phyloP scores from a whole-genome alignment of 805 yeast species.

The Yarrowia hollandica region DNA sequence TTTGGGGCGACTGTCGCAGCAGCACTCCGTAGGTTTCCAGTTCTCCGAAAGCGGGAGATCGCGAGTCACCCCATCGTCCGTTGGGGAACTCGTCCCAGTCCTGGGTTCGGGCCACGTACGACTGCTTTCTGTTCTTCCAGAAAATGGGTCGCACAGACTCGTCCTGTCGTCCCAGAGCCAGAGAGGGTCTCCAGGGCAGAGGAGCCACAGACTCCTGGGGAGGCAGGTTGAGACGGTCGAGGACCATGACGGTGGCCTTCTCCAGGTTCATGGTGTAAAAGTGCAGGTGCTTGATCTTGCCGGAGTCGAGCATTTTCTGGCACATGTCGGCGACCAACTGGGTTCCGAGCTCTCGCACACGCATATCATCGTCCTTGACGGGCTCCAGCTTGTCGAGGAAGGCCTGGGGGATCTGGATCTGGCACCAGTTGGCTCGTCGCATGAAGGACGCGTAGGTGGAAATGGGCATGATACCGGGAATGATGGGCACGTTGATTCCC shows the following conservation, averaged over 20 bases:
- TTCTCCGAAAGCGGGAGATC: slow-evolving; percentile 96
- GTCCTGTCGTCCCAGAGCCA: slow-evolving; percentile 73
- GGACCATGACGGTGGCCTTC: slow-evolving; percentile 81
- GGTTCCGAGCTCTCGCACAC: slow-evolving; percentile 83
- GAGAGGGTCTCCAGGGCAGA: slow-evolving; percentile 87
- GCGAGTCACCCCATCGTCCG: slow-evolving; percentile 98
- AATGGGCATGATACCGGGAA: slow-evolving; percentile 99
- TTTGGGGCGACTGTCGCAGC: slow-evolving; percentile 72
- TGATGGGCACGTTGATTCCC: slow-evolving; percentile 82
- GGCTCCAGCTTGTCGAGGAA: slow-evolving; percentile 73
- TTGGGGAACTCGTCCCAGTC: slow-evolving; percentile 98
- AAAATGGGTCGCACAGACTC: slow-evolving; percentile 92
- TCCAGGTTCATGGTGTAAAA: slow-evolving; percentile 98
- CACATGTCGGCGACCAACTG: slow-evolving; percentile 84
- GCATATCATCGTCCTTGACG: slow-evolving; percentile 84
- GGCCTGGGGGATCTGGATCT: slow-evolving; percentile 72
- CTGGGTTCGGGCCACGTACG: slow-evolving; percentile 84
- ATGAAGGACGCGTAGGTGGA: slow-evolving; percentile 90
- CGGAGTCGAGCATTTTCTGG: slow-evolving; percentile 63
- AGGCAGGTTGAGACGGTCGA: slow-evolving; percentile 66
- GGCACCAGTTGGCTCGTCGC: slow-evolving; percentile 94
- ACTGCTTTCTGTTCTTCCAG: slow-evolving; percentile 91
- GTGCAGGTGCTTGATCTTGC: slow-evolving; percentile 80
- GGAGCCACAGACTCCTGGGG: slow-evolving; percentile 41
- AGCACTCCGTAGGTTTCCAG: slow-evolving; percentile 78